A percentile compares a stretch with the other conserved stretches of the same genome.
Evolutionary conservation across 78 protist species (phyloP).

Genomic region (Bodo saltans): DNA sequence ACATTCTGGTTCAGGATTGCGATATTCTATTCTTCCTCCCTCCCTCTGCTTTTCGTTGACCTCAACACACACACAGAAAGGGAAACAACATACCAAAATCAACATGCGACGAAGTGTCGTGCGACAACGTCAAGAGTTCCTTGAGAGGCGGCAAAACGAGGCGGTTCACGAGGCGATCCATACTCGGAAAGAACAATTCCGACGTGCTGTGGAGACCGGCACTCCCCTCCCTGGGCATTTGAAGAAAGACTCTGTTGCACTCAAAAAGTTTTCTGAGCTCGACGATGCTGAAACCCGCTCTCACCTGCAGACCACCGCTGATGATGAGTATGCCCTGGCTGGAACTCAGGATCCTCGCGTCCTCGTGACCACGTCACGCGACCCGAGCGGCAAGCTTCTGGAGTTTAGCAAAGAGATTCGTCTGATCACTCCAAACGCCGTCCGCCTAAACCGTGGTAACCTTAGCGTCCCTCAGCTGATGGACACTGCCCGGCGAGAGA

Average conservation of each 20-base stretch:
- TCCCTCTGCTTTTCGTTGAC: too few species aligned
- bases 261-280: background rate
- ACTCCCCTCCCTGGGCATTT: conserved; percentile 9
- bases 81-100: too few species aligned
- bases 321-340: conserved; percentile 96
- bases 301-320: conserved; percentile 45
- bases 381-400: conserved; percentile 77
- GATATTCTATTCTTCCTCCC: too few species aligned
- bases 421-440: conserved; percentile 89
- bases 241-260: background rate
- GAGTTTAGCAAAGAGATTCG: conserved; percentile 93
- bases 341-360: conserved; percentile 92
- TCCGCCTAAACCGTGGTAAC: conserved; percentile 89
- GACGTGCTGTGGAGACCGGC: background rate
- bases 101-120: background rate
- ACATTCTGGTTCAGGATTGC: too few species aligned
- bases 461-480: conserved; percentile 71
- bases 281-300: conserved; percentile 9
- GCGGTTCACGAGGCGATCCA: background rate
- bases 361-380: conserved; percentile 90
- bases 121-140: background rate
- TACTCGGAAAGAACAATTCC: background rate
- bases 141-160: background rate
- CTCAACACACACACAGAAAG: too few species aligned
- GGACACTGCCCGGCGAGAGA: conserved; percentile 76